Evolutionary conservation across 371 early-diverging fungal genomes (phyloP).

Genomic region (Mortierella sp.): DNA sequence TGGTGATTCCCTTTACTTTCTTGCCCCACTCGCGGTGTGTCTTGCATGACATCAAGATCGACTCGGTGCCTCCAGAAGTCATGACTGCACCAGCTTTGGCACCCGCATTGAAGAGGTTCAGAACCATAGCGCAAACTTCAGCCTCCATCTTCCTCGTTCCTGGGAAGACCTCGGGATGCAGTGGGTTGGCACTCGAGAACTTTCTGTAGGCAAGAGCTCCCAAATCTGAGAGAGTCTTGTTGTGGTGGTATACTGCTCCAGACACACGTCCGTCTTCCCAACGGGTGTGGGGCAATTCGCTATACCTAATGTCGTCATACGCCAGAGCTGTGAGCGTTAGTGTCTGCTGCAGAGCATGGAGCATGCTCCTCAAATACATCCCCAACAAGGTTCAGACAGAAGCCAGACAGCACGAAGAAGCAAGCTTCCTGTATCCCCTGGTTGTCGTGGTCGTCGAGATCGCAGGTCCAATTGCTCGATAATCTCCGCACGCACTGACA

Average conservation of each 20-base stretch:
- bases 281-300: slow-evolving; percentile 66
- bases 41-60: slow-evolving; percentile 93
- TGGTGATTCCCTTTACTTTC: slow-evolving; percentile 77
- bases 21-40: slow-evolving; percentile 86
- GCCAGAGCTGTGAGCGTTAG: neutral
- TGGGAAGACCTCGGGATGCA: slow-evolving; percentile 97
- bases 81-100: slow-evolving; percentile 80
- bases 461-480: no score
- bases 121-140: slow-evolving; percentile 92
- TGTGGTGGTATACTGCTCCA: slow-evolving; percentile 94
- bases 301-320: slow-evolving; percentile 42
- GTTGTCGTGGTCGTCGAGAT: no score
- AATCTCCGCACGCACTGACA: no score
- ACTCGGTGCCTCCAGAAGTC: slow-evolving; percentile 96
- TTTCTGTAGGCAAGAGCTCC: slow-evolving; percentile 86
- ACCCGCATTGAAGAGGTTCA: slow-evolving; percentile 87
- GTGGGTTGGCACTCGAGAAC: slow-evolving; percentile 88
- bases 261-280: slow-evolving; percentile 91
- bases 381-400: no score
- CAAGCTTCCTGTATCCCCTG: no score
- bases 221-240: slow-evolving; percentile 78
- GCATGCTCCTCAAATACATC: no score
- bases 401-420: no score
- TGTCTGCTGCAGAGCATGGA: no score
- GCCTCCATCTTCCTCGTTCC: slow-evolving; percentile 96